A percentile compares a stretch with the other conserved stretches of the same genome.
phyloP scores from a whole-genome alignment of 495 filamentous ascomycete species.

The Penicillium verhagenii region DNA sequence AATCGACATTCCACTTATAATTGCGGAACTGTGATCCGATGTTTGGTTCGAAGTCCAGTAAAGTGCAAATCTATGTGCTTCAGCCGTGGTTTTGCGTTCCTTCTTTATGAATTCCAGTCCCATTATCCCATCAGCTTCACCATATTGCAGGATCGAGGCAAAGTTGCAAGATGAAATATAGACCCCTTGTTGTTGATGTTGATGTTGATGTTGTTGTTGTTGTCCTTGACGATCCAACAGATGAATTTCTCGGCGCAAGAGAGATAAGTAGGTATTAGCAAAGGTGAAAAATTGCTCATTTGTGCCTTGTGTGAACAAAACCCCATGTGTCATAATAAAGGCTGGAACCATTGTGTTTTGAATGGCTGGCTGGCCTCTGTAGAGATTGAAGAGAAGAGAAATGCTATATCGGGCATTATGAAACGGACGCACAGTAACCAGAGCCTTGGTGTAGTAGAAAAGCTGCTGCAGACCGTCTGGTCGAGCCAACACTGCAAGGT shows the following conservation, averaged over 20 bases:
- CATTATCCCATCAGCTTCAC: constrained; percentile 49
- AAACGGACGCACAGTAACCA: constrained; percentile 53
- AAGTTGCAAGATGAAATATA: constrained; percentile 53
- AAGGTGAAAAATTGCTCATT: constrained; percentile 46
- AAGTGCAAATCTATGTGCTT: constrained; percentile 19
- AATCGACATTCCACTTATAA: neutral
- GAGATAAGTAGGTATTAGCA: constrained; percentile 48
- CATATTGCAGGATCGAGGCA: constrained; percentile 58
- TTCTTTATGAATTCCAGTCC: constrained; percentile 37
- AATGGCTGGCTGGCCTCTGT: constrained; percentile 33
- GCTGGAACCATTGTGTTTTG: constrained; percentile 39
- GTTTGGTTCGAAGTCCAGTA: constrained; percentile 13
- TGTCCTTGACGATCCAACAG: constrained; percentile 57
- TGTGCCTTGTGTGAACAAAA: constrained; percentile 60
- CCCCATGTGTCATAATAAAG: constrained; percentile 64
- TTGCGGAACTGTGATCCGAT: neutral
- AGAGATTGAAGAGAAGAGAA: constrained; percentile 66
- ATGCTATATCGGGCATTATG: constrained; percentile 65
- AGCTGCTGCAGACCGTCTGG: constrained; percentile 73
- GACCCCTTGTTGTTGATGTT: constrained; percentile 60
- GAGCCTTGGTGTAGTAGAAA: constrained; percentile 64
- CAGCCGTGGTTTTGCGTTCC: constrained; percentile 34
- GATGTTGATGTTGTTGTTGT: no score
- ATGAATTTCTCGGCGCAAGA: constrained; percentile 59
- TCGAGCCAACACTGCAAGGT: constrained; percentile 76